Evolutionary conservation across 1,139 yeast genomes (phyloP).

Genomic region (Meyerozyma athensensis): DNA sequence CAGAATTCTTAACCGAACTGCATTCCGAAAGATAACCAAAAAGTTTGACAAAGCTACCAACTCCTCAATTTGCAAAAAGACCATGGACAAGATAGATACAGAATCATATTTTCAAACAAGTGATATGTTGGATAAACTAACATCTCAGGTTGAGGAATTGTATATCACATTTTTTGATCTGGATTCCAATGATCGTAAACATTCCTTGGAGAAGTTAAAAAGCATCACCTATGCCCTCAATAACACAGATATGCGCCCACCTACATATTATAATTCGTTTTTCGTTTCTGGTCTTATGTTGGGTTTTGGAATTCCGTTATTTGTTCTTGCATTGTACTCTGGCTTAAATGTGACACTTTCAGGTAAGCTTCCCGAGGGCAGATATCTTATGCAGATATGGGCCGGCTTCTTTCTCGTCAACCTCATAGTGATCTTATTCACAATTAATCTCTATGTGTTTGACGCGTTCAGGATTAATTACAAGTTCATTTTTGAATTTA

Average conservation of each 20-base stretch:
- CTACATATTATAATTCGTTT: slow-evolving; percentile 37
- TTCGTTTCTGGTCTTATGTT: slow-evolving; percentile 60
- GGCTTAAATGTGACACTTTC: slow-evolving; percentile 43
- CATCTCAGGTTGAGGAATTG: slow-evolving; percentile 60
- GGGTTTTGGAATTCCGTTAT: slow-evolving; percentile 69
- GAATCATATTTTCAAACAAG: slow-evolving; percentile 57
- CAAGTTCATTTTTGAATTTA: slow-evolving; percentile 86
- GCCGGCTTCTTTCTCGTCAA: slow-evolving; percentile 76
- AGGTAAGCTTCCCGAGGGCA: slow-evolving; percentile 46
- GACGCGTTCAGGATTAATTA: slow-evolving; percentile 73
- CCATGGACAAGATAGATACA: slow-evolving; percentile 56
- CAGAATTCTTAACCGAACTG: slow-evolving; percentile 76
- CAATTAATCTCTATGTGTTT: slow-evolving; percentile 71
- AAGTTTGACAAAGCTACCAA: slow-evolving; percentile 77
- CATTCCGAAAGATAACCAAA: slow-evolving; percentile 81
- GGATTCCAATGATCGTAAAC: slow-evolving; percentile 61
- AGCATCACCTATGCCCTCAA: slow-evolving; percentile 42
- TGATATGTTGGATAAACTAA: slow-evolving; percentile 60
- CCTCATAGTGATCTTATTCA: slow-evolving; percentile 58
- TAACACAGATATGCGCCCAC: slow-evolving; percentile 24
- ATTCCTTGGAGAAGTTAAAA: slow-evolving; percentile 68
- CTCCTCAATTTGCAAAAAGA: slow-evolving; percentile 44
- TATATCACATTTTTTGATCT: slow-evolving; percentile 64
- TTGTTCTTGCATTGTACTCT: slow-evolving; percentile 45
- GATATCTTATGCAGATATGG: slow-evolving; percentile 76